phyloP scores from a whole-genome alignment of 202 grass and related monocot genomes.

The Schoenoplectus triqueter region DNA sequence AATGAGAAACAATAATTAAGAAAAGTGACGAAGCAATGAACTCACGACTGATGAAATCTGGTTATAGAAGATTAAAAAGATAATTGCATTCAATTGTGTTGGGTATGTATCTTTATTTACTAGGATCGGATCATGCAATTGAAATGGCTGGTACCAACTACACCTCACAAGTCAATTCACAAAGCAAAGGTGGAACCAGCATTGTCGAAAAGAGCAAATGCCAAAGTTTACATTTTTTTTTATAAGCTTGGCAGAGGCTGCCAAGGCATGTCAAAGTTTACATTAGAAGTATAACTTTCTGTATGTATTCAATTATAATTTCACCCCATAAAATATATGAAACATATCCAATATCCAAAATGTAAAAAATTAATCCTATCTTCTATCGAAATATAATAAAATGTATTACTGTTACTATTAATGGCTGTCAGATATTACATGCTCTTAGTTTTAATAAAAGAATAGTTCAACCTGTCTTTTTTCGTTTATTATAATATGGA shows the following conservation, averaged over 20 bases:
- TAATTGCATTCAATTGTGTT: background rate
- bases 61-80: background rate
- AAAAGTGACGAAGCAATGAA: background rate
- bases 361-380: background rate
- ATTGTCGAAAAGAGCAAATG: background rate
- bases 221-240: background rate
- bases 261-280: background rate
- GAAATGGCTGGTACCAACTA: background rate
- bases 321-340: background rate
- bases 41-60: background rate
- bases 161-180: background rate
- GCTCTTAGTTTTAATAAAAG: background rate
- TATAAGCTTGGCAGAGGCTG: too few species aligned
- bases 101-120: background rate
- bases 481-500: background rate
- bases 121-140: too few species aligned
- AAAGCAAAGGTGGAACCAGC: background rate
- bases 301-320: background rate
- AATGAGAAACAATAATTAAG: background rate
- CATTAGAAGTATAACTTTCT: background rate
- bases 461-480: background rate
- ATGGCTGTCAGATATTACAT: background rate
- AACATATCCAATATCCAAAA: background rate
- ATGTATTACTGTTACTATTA: background rate
- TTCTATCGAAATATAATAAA: background rate